A percentile compares a stretch with the other conserved stretches of the same genome.
Evolutionary conservation across 768 basidiomycete species (phyloP).

Genomic region (Tylopilus sp.): DNA sequence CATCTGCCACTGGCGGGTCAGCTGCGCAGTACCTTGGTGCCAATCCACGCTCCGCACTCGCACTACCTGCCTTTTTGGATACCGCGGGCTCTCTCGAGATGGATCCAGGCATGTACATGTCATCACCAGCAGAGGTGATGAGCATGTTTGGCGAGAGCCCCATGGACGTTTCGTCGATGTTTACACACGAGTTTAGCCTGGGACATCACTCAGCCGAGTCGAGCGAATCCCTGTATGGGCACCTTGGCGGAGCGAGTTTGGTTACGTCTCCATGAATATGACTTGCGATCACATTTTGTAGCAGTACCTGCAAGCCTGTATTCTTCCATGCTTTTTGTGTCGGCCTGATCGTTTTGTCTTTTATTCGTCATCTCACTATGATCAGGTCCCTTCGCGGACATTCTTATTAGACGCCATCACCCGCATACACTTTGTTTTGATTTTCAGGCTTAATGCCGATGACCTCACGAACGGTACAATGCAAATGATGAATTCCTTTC

Average conservation of each 20-base stretch:
- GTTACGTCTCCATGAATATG: constrained; percentile 26
- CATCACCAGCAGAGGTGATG: constrained; percentile 55
- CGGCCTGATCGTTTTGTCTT: background rate
- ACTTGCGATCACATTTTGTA: constrained; percentile 14
- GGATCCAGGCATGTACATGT: constrained; percentile 52
- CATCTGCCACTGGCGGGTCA: constrained; percentile 10
- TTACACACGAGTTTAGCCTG: constrained; percentile 30
- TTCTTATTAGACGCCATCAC: background rate
- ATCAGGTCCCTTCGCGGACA: background rate
- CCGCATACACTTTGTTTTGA: background rate
- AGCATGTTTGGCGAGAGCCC: constrained; percentile 49
- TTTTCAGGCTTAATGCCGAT: too few relatives aligned
- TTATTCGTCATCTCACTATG: background rate
- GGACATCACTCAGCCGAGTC: constrained; percentile 25
- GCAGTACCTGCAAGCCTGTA: constrained; percentile 10
- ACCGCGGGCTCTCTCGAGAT: constrained; percentile 40
- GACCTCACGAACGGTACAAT: background rate
- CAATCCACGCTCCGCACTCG: constrained; percentile 23
- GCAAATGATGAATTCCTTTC: background rate
- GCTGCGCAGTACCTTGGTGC: constrained; percentile 23
- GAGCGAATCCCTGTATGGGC: constrained; percentile 28
- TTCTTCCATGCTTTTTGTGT: constrained; percentile 9
- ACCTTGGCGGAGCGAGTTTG: constrained; percentile 20
- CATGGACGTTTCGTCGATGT: constrained; percentile 36
- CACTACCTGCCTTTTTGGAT: constrained; percentile 28